Evolutionary conservation across 805 yeast genomes (phyloP).

Genomic region (Kuraishia hungarica): DNA sequence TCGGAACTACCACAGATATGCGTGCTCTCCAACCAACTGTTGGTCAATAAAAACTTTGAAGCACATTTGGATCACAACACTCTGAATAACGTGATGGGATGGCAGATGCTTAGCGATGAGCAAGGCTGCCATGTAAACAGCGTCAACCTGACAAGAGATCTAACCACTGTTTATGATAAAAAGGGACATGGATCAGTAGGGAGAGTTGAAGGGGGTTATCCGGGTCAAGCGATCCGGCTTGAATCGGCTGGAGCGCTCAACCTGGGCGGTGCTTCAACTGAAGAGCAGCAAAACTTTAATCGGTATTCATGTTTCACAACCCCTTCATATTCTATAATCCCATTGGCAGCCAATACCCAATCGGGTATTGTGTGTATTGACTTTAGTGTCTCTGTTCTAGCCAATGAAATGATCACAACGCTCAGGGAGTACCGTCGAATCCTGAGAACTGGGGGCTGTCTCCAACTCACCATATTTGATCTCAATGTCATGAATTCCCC

Average conservation of each 20-base stretch:
- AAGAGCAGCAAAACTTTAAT: constrained; percentile 17
- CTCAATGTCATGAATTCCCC: constrained; percentile 7
- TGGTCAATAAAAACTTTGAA: background rate
- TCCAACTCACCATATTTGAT: constrained; percentile 21
- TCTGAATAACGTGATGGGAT: constrained; percentile 20
- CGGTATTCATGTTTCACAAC: constrained; percentile 24
- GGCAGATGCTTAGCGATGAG: constrained; percentile 22
- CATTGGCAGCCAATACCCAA: constrained; percentile 19
- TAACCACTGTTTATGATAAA: constrained; percentile 15
- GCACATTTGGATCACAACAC: constrained; percentile 5
- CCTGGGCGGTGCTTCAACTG: constrained; percentile 4
- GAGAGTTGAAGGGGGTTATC: constrained; percentile 1
- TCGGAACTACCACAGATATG: constrained; percentile 1
- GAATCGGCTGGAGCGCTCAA: background rate
- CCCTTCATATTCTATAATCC: constrained; percentile 14
- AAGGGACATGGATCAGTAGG: constrained; percentile 15
- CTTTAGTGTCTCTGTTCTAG: constrained; percentile 11
- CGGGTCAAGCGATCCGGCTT: background rate
- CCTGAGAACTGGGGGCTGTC: constrained; percentile 19
- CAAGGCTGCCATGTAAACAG: constrained; percentile 17
- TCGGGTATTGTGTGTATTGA: constrained; percentile 20
- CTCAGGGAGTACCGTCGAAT: constrained; percentile 21
- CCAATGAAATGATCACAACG: constrained; percentile 10
- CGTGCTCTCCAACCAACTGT: constrained; percentile 1
- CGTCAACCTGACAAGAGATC: constrained; percentile 15